Base-by-base conservation (phyloP, 805 yeast species). In the Yamadazyma kitorensis region DNA sequence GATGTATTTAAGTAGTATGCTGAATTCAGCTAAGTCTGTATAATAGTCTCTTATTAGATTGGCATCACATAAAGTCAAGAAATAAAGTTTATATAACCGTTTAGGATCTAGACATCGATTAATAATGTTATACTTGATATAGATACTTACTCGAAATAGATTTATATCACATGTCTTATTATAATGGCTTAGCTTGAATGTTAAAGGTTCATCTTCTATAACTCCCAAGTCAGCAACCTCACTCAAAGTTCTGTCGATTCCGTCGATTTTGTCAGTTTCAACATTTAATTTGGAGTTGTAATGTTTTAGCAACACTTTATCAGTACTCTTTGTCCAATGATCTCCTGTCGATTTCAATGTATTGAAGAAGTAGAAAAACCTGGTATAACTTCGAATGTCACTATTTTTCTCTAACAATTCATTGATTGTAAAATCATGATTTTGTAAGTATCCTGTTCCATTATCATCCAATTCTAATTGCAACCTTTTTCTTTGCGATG, bases 31-130 rank as follows among this genome's bases (percentile, higher is more conserved):
- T 5, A 40, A 11, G 4, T 29, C 26, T 4, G 15, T 12, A 29
- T 32, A 33, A 16, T 31, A 51, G 18, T 34, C n/a, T 30, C 47
- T 43, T 33, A 52, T 53, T 21, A 52, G 39, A 40, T 56, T 56
- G 35, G 48, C 61, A 42, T 64, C 70, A 13, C 55, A 47, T 15
- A 51, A 25, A 2, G 50, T 36, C 11, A 39, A 35, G 21, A 48
- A 30, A 24, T 53, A 39, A 1, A 52, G 26, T 19, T 20, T 17
- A 27, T 23, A 34, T 10, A 31, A 3, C 2, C 17, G 12, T 3
- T 21, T 5, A 7, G 24, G 11, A 9, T 31, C 25, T 2, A 13
- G 22, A 20, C 21, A 21, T 8, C 23, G 17, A 10, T 27, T 17
- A 2, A 23, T 27, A 10, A 36, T 5, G 9, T 18, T 19, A 13